These are phyloP conservation scores for Microdochium trichocladiopsis DNA, from an alignment of 2,329 filamentous ascomycete species.

Conservation along the genomic window DNA sequence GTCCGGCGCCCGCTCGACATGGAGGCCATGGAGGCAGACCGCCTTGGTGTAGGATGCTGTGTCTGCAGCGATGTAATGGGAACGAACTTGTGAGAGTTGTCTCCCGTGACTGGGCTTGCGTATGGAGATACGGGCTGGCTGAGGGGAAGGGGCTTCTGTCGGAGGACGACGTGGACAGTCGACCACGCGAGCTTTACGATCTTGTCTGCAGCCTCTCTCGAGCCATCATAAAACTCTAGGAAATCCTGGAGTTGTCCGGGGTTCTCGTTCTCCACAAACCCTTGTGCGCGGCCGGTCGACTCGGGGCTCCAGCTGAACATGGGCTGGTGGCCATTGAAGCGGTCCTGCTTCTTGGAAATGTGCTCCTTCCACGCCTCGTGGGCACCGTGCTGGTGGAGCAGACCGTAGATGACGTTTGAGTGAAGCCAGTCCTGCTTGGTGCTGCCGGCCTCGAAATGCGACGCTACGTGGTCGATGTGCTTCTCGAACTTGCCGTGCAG, in stretches of 20 bases:
- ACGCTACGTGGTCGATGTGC: constrained; percentile 60
- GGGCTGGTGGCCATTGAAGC: constrained; percentile 43
- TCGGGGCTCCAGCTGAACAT: constrained; percentile 54
- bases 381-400: constrained; percentile 59
- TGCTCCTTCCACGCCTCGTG: constrained; percentile 55
- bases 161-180: background rate
- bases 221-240: constrained; percentile 55
- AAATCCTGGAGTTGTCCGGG: constrained; percentile 57
- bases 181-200: background rate
- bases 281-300: constrained; percentile 48
- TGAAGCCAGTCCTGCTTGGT: constrained; percentile 63
- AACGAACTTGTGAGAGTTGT: background rate
- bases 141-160: background rate
- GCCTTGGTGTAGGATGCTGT: background rate
- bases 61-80: background rate
- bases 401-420: constrained; percentile 59
- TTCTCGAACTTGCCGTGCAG: constrained; percentile 57
- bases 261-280: constrained; percentile 54
- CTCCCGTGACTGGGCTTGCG: background rate
- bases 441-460: constrained; percentile 58
- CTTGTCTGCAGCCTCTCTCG: background rate
- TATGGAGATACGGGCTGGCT: background rate
- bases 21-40: background rate
- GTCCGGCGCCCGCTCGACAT: background rate
- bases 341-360: constrained; percentile 34